A percentile compares a stretch with the other conserved stretches of the same genome.
phyloP scores from a whole-genome alignment of 139 green algal species.

The Coelastrella sp. region DNA sequence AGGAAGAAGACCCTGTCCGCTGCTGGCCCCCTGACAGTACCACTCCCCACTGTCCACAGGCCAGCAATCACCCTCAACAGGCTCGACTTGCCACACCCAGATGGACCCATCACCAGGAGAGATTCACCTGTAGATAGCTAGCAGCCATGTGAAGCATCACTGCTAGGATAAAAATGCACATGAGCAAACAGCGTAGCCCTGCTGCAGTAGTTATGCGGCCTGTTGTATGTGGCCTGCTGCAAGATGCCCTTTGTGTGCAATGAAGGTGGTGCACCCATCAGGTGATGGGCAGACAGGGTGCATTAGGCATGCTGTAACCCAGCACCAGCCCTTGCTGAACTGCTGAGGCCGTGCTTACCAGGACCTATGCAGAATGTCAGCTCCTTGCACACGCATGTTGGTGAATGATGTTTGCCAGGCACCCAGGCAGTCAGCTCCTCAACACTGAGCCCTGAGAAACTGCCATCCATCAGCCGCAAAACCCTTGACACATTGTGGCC shows the following conservation, averaged over 20 bases:
- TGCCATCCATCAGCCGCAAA: constrained; percentile 33
- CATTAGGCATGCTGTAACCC: too few relatives aligned
- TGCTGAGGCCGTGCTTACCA: constrained; percentile 9
- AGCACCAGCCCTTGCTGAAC: too few relatives aligned
- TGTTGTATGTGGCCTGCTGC: too few relatives aligned
- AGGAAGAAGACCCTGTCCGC: constrained; percentile 82
- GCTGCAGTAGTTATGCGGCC: neutral
- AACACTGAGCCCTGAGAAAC: neutral
- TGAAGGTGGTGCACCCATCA: too few relatives aligned
- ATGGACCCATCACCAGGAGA: constrained; percentile 90
- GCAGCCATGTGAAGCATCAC: neutral
- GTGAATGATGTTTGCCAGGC: constrained; percentile 16
- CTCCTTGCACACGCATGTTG: neutral
- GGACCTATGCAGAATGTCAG: constrained; percentile 32
- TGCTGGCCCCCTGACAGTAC: constrained; percentile 62
- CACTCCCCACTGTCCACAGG: constrained; percentile 85
- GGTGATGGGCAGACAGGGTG: too few relatives aligned
- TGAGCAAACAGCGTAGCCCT: neutral
- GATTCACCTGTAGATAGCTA: constrained; percentile 59
- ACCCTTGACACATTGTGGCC: neutral
- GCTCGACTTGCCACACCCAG: constrained; percentile 90
- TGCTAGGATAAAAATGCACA: neutral
- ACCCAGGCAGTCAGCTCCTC: constrained; percentile 32
- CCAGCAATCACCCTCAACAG: constrained; percentile 89
- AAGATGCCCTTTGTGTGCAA: too few relatives aligned